Evolutionary conservation across 306 rosid species (phyloP), one percentile per base, ranked within the genome.

Genomic region (Ziziphus jujuba): DNA sequence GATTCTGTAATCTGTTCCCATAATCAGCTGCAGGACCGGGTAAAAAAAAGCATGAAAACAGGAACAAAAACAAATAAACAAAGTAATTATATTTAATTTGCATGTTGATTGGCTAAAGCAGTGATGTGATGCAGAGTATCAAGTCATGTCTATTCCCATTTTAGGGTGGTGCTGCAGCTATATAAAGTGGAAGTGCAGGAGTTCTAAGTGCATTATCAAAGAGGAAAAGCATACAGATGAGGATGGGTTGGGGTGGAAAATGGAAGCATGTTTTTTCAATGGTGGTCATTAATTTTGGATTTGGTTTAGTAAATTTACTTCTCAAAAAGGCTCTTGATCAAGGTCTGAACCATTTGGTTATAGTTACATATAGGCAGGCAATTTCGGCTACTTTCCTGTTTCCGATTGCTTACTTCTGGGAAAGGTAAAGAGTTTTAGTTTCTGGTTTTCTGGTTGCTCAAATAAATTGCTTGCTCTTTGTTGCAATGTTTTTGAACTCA

Each of bases 391-490:
- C 78, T 72, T 86, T 90, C 79, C 76, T 92, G 87, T 69, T 85
- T 13, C 93, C 89, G 20, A 75, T 90, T 67, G 96, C 96, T 33
- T 86, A 52, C 57, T 76, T 90, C 57, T 74, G 80, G 85, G 96
- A 86, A 51, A 78, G 96, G 96, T 83, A 69, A 52, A 28, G 43
- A 20, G n/a, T 7, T 61, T 11, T 9, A 7, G 19, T 19, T 49
- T 17, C 15, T 49, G 54, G 19, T 49, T 19, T 49, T 17, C 15
- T 49, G 54, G 19, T 49, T 11, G 54, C 22, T 49, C 0, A 11
- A 16, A 13, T 49, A 7, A 11, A 49, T 11, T 49, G 21, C 31
- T 0, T 43, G 15, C 9, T 4, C 59, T 15, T 23, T 16, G 16
- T 49, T 66, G 34, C 11, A 21, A 22, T 15, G 31, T 10, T 60